phyloP scores from a whole-genome alignment of 305 asterid species.

The Solanum hybrid region DNA sequence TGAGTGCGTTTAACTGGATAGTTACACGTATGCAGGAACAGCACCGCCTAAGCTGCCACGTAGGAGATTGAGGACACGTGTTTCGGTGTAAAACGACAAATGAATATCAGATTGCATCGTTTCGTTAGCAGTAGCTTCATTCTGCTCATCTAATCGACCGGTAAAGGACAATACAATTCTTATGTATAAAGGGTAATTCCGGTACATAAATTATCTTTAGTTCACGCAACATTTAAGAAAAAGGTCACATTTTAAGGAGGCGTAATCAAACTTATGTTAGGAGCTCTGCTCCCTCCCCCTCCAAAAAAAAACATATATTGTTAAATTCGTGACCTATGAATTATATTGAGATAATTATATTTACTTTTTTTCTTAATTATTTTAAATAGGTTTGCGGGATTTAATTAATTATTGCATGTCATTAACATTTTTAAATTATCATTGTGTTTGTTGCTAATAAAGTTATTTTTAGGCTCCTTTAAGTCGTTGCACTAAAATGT shows the following conservation, averaged over 20 bases:
- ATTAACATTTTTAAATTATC: not conserved
- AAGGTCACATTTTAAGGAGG: not conserved
- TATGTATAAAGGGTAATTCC: not conserved
- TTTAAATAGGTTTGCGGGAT: not conserved
- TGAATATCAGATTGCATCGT: not conserved
- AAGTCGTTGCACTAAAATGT: not conserved
- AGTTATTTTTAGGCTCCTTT: not conserved
- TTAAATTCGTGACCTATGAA: no score
- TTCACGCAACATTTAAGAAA: not conserved
- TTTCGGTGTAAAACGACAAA: not conserved
- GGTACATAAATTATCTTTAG: not conserved
- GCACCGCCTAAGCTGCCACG: constrained; percentile 21
- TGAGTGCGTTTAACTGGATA: constrained; percentile 16
- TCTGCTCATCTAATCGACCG: not conserved
- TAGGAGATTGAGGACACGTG: constrained; percentile 20
- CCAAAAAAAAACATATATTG: no score
- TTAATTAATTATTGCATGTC: not conserved
- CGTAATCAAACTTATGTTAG: not conserved
- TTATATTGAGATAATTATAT: no score
- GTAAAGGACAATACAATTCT: not conserved
- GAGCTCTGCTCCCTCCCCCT: not conserved
- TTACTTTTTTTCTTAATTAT: no score
- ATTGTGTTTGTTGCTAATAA: not conserved
- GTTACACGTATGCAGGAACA: constrained; percentile 25
- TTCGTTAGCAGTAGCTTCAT: not conserved